These are phyloP conservation scores for Lasiodiplodia sp. DNA, from an alignment of 2,329 filamentous ascomycete species.

Conservation along the genomic window DNA sequence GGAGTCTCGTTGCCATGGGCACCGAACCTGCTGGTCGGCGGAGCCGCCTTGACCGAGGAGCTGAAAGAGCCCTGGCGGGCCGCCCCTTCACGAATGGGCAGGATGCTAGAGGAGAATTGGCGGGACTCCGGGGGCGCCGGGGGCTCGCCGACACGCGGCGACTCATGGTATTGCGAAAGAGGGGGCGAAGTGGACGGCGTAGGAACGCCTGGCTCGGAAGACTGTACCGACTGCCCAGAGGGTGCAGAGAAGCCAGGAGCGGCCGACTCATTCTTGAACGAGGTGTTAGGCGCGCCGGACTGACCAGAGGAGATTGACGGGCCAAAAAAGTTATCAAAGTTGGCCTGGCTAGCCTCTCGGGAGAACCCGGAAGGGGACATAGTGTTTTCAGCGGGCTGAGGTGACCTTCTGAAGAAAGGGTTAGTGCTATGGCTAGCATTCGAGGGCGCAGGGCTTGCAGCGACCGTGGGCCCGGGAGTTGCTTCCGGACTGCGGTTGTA, in stretches of 20 bases:
- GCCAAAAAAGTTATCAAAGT: constrained; percentile 87
- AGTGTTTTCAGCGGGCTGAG: constrained; percentile 58
- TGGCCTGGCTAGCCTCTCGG: constrained; percentile 44
- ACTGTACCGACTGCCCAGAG: constrained; percentile 52
- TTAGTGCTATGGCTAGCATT: constrained; percentile 79
- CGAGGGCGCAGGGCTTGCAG: constrained; percentile 69
- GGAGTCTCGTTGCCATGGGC: constrained; percentile 57
- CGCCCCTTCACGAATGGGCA: constrained; percentile 69
- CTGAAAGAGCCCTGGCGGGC: constrained; percentile 70
- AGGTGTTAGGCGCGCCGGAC: constrained; percentile 57
- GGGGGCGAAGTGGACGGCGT: constrained; percentile 71
- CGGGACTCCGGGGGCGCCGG: constrained; percentile 74
- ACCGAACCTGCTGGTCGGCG: constrained; percentile 71
- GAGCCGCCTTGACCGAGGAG: constrained; percentile 80
- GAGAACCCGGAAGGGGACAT: constrained; percentile 59
- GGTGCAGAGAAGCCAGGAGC: constrained; percentile 49
- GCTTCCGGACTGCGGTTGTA: constrained; percentile 44
- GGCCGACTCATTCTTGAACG: constrained; percentile 65
- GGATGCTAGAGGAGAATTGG: constrained; percentile 78
- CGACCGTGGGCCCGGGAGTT: constrained; percentile 48
- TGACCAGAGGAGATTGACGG: constrained; percentile 63
- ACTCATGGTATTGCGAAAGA: constrained; percentile 59
- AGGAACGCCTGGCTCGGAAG: constrained; percentile 58
- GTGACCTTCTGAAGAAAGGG: constrained; percentile 82
- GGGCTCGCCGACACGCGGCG: constrained; percentile 64